Evolutionary conservation across 202 grass and related monocot genomes (phyloP).

Genomic region (Eragrostis tef): DNA sequence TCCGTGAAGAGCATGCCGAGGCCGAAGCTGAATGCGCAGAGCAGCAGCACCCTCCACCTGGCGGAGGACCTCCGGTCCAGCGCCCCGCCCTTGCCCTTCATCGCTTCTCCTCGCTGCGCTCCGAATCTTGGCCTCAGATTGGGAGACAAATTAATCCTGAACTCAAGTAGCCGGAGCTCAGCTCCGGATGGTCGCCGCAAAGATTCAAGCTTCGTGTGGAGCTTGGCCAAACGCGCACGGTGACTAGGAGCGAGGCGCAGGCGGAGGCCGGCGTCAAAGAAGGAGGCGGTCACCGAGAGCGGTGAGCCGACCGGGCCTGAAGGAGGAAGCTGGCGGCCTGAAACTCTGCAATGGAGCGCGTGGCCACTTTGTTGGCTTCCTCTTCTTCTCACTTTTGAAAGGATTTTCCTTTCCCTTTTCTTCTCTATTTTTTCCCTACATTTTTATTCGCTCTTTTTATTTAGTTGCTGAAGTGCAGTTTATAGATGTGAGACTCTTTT

Average conservation of each 20-base stretch:
- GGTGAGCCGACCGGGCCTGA: slow-evolving; percentile 33
- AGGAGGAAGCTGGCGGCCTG: slow-evolving; percentile 25
- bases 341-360: slow-evolving; percentile 42
- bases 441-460: background rate
- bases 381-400: slow-evolving; percentile 30
- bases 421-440: background rate
- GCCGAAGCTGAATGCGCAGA: slow-evolving; percentile 69
- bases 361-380: slow-evolving; percentile 47
- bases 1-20: slow-evolving; percentile 78
- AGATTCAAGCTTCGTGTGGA: slow-evolving; percentile 27
- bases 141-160: slow-evolving; percentile 9
- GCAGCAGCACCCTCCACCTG: slow-evolving; percentile 63
- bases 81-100: slow-evolving; percentile 56
- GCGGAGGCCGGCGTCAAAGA: slow-evolving; percentile 38
- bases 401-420: slow-evolving; percentile 2
- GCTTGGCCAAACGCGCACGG: slow-evolving; percentile 18
- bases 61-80: slow-evolving; percentile 60
- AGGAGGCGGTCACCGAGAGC: slow-evolving; percentile 30
- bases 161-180: slow-evolving; percentile 35
- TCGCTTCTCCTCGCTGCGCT: slow-evolving; percentile 36
- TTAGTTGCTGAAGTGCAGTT: background rate
- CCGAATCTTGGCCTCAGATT: slow-evolving; percentile 37
- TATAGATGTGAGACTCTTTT: background rate
- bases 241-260: slow-evolving; percentile 6
- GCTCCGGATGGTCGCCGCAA: slow-evolving; percentile 7